phyloP scores from a whole-genome alignment of 257 asterid species.

The Rubia yunnanensis region DNA sequence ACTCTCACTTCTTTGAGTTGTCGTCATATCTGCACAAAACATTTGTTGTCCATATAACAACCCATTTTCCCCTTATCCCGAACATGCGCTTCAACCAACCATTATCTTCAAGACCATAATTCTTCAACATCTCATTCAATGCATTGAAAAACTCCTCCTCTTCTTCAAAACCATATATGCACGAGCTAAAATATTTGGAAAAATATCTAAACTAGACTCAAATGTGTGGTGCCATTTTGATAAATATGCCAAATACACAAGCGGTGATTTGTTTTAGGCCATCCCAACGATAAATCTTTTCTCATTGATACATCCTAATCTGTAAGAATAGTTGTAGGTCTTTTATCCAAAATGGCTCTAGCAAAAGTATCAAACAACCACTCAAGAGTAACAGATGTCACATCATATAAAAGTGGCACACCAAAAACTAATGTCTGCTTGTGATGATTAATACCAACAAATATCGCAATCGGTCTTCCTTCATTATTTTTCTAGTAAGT shows the following conservation, averaged over 20 bases:
- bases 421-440: conserved; percentile 6
- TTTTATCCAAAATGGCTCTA: not conserved
- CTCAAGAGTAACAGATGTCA: not conserved
- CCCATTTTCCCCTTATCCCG: not conserved
- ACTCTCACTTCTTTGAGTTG: too few relatives aligned
- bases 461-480: not conserved
- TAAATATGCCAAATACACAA: not conserved
- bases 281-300: not conserved
- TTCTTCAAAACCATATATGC: not conserved
- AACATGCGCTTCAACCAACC: not conserved
- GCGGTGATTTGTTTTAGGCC: not conserved
- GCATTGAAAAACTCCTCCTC: too few relatives aligned
- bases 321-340: not conserved
- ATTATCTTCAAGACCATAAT: too few relatives aligned
- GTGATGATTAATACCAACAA: conserved; percentile 15
- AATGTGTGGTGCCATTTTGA: not conserved
- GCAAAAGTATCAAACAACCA: conserved; percentile 11
- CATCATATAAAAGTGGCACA: conserved; percentile 10
- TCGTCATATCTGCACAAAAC: too few relatives aligned
- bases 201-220: not conserved
- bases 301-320: not conserved
- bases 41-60: not conserved
- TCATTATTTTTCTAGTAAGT: not conserved
- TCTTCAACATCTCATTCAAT: too few relatives aligned
- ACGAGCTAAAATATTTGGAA: not conserved